Evolutionary conservation across 75 land plant species (phyloP).

Genomic region (Sequoia sempervirens): DNA sequence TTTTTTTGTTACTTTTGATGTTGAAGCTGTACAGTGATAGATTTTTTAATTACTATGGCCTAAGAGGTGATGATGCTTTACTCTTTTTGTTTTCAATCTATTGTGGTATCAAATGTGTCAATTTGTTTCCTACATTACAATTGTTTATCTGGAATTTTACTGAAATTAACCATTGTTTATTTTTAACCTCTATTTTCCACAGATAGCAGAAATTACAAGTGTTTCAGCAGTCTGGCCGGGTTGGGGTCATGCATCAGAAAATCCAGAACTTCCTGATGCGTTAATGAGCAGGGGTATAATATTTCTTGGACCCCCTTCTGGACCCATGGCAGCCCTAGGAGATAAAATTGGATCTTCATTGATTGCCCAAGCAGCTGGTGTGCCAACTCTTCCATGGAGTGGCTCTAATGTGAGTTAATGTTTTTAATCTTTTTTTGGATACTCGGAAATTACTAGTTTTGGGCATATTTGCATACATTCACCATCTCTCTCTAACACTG

Average conservation of each 20-base stretch:
- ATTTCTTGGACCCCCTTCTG: conserved; percentile 93
- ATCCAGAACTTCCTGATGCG: conserved; percentile 94
- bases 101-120: background rate
- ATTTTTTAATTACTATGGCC: background rate
- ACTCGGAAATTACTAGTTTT: background rate
- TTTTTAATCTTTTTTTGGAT: conserved; percentile 10
- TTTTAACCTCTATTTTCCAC: conserved; percentile 9
- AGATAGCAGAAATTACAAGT: conserved; percentile 92
- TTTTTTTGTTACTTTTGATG: background rate
- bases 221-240: conserved; percentile 99
- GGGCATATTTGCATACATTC: background rate
- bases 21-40: background rate
- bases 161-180: background rate
- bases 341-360: conserved; percentile 98
- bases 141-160: background rate
- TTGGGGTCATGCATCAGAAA: conserved; percentile 99
- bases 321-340: conserved; percentile 94
- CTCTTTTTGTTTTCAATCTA: background rate
- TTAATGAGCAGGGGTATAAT: conserved; percentile 66
- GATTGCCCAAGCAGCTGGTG: conserved; percentile 98
- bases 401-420: conserved; percentile 69
- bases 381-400: conserved; percentile 98
- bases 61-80: background rate
- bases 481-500: background rate
- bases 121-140: background rate